Evolutionary conservation across 78 protist genomes (phyloP), one percentile per base, ranked within the genome.

Genomic region (Dictyostelium purpureum): DNA sequence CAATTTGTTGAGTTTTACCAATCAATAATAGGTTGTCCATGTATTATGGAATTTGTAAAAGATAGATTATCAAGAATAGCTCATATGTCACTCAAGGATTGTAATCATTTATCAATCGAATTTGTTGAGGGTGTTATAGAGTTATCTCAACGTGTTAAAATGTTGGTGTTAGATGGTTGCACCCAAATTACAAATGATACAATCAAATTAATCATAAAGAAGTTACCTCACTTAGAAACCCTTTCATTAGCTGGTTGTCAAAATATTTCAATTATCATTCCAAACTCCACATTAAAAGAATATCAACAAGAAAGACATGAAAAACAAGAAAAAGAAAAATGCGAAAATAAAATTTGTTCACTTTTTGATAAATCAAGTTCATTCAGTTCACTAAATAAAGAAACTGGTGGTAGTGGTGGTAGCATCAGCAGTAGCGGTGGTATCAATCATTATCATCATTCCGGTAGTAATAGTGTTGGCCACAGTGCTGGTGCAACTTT

Each of bases 1-100:
- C 92, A 85, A 24, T 85, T 85, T 43, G 92, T 85, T 24, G 92
- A 85, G 42, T 85, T 85, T 31, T 85, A 85, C 43, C 92, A 85
- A 73, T 56, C 92, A 4, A 79, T 79, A 16, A 85, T 85, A 59
- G 80, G 83, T 14, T 85, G 92, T 59, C 92, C 92, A 2, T 73
- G 74, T 9, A 73, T 85, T n/a, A 28, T 85, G 43, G 92, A 85
- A 10, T 85, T 85, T 61, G 75, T 73, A 18, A 70, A 85, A 26
- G 92, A 85, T 47, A 18, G 92, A 18, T 19, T 85, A 33, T 57
- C 66, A 16, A 49, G 92, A 57, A 73, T 85, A 4, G 92, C 82
- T 31, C 92, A 85, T 35, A 85, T 85, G 92, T 73, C 82, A 0
- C 45, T 85, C 33, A 85, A 85, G 71, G 71, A 85, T 49, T 85